phyloP scores from a whole-genome alignment of 2,329 filamentous ascomycete genomes.

The Trichocomaceae sp. region DNA sequence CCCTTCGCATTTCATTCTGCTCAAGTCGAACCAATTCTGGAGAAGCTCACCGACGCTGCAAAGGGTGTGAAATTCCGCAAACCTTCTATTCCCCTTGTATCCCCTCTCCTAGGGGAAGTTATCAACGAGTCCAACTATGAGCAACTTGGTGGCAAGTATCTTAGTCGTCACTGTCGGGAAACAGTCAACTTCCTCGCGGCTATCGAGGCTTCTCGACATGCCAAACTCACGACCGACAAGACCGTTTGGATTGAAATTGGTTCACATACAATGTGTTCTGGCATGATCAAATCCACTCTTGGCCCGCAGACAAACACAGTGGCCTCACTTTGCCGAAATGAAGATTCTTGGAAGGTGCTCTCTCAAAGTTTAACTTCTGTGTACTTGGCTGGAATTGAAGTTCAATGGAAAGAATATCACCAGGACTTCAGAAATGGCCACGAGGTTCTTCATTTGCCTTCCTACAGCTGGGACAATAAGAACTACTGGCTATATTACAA shows the following conservation, averaged over 20 bases:
- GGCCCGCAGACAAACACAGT: slow-evolving; percentile 23
- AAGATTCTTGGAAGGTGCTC: slow-evolving; percentile 32
- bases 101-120: slow-evolving; percentile 41
- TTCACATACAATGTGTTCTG: slow-evolving; percentile 42
- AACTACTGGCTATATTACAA: slow-evolving; percentile 43
- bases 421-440: slow-evolving; percentile 42
- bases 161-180: slow-evolving; percentile 38
- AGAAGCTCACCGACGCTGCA: slow-evolving; percentile 33
- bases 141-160: slow-evolving; percentile 34
- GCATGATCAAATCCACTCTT: slow-evolving; percentile 37
- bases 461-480: slow-evolving; percentile 24
- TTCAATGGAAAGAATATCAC: slow-evolving; percentile 66
- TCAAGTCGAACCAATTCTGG: slow-evolving; percentile 42
- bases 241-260: slow-evolving; percentile 42
- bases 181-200: slow-evolving; percentile 43
- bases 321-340: slow-evolving; percentile 37
- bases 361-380: slow-evolving; percentile 9
- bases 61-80: slow-evolving; percentile 34
- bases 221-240: slow-evolving; percentile 20
- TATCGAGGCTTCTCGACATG: slow-evolving; percentile 23
- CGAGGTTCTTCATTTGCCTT: slow-evolving; percentile 20
- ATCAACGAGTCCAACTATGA: slow-evolving; percentile 27
- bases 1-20: slow-evolving; percentile 44
- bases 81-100: slow-evolving; percentile 40
- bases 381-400: slow-evolving; percentile 16